Conservation (phyloP, 2,329 filamentous ascomycete genomes). For the Elsinoe fawcettii region DNA sequence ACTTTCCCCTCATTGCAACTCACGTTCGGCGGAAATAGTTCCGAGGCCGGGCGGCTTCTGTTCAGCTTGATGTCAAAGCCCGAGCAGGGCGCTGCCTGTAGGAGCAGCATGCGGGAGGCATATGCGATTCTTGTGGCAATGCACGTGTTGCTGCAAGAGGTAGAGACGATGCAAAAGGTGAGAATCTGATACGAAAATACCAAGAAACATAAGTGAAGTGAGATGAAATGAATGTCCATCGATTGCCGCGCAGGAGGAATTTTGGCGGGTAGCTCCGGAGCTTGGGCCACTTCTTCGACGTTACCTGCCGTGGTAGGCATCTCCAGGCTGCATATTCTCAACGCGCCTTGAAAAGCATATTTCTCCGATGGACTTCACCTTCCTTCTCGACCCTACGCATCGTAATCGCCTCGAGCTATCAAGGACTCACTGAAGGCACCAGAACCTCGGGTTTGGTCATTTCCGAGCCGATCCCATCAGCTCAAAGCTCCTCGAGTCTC, state of each 20-base stretch:
- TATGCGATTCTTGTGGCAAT: too few species aligned
- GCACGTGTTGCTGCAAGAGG: not conserved
- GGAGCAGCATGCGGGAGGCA: not conserved
- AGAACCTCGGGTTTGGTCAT: too few species aligned
- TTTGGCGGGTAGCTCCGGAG: not conserved
- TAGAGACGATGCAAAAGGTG: not conserved
- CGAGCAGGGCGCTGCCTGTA: not conserved
- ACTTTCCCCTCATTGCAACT: not conserved
- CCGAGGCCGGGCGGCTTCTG: conserved; percentile 5
- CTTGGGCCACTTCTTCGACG: conserved; percentile 1
- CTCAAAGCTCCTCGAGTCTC: conserved; percentile 4
- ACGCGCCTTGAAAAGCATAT: not conserved
- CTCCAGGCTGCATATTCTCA: not conserved
- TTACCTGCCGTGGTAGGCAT: not conserved
- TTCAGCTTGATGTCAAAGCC: not conserved
- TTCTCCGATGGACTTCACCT: not conserved
- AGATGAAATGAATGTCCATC: not conserved
- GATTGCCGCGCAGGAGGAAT: not conserved
- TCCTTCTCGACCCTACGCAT: not conserved
- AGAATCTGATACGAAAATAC: not conserved
- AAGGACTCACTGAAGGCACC: too few species aligned
- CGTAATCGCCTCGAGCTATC: not conserved
- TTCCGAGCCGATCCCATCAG: not conserved
- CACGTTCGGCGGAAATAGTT: not conserved
- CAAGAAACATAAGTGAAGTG: too few species aligned